Evolutionary conservation across 352 stramenopile genomes (phyloP).

Genomic region (Peronosclerospora sorghi): DNA sequence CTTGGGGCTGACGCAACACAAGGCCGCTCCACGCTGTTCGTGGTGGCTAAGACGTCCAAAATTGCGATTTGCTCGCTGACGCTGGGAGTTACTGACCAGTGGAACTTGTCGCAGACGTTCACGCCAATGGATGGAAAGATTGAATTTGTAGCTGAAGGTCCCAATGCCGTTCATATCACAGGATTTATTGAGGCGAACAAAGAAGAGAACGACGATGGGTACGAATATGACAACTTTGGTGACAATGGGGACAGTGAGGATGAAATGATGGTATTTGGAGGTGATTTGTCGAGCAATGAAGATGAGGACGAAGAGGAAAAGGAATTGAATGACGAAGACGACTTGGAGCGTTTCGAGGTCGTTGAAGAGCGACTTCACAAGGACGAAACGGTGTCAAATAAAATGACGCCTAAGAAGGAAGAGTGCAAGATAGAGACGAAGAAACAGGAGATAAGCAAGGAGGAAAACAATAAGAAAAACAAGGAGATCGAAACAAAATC

Average conservation of each 20-base stretch:
- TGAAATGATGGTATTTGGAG: conserved; percentile 50
- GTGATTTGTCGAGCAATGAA: conserved; percentile 22
- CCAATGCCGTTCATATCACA: conserved; percentile 72
- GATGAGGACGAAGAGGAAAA: conserved; percentile 23
- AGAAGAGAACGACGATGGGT: conserved; percentile 53
- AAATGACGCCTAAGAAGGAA: conserved; percentile 30
- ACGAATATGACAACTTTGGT: conserved; percentile 36
- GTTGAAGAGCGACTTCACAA: conserved; percentile 59
- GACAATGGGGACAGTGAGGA: conserved; percentile 54
- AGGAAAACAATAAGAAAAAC: conserved; percentile 16
- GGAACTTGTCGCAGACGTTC: conserved; percentile 69
- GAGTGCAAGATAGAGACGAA: conserved; percentile 15
- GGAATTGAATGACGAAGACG: conserved; percentile 32
- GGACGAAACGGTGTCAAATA: conserved; percentile 21
- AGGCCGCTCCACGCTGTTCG: conserved; percentile 66
- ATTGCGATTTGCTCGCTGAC: conserved; percentile 70
- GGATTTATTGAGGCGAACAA: conserved; percentile 73
- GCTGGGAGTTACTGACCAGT: conserved; percentile 50
- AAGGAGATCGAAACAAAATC: conserved; percentile 5
- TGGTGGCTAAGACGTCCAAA: conserved; percentile 56
- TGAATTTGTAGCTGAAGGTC: conserved; percentile 56
- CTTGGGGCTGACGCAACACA: conserved; percentile 37
- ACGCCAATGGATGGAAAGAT: conserved; percentile 61
- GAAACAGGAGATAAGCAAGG: conserved; percentile 4
- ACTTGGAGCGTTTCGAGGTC: conserved; percentile 55